Conservation (phyloP, 2,329 filamentous ascomycete species). For the Fusarium sp. region DNA sequence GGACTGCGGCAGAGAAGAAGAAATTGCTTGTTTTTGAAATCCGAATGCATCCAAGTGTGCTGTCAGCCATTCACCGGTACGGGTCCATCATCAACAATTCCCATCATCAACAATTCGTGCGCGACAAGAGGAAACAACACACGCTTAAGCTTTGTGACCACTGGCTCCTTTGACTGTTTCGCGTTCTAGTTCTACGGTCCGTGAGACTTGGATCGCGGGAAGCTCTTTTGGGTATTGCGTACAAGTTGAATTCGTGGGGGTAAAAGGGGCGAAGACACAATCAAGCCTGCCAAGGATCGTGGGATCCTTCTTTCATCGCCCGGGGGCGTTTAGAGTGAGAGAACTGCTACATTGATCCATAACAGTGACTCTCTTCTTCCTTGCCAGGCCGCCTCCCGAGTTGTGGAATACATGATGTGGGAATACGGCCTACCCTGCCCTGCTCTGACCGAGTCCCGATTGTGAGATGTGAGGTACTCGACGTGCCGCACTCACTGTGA, state of each 20-base stretch:
- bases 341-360: neutral
- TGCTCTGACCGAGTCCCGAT: slow-evolving; percentile 22
- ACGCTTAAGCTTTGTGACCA: neutral
- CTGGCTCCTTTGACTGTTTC: neutral
- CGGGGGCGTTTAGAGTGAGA: neutral
- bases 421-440: slow-evolving; percentile 19
- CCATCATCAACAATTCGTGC: neutral
- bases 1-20: neutral
- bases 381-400: slow-evolving; percentile 32
- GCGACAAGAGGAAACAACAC: neutral
- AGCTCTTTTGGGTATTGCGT: neutral
- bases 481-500: slow-evolving; percentile 33
- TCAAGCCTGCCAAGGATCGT: neutral
- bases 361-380: slow-evolving; percentile 24
- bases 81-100: neutral
- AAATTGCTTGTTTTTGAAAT: neutral
- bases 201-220: neutral
- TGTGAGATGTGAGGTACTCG: slow-evolving; percentile 36
- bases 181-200: neutral
- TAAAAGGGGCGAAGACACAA: neutral
- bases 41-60: neutral
- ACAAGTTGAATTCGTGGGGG: neutral
- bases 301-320: neutral
- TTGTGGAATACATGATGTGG: slow-evolving; percentile 36
- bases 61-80: neutral